Evolutionary conservation across 169 alveolate genomes (phyloP).

Genomic region (Cryptosporidium sp.): DNA sequence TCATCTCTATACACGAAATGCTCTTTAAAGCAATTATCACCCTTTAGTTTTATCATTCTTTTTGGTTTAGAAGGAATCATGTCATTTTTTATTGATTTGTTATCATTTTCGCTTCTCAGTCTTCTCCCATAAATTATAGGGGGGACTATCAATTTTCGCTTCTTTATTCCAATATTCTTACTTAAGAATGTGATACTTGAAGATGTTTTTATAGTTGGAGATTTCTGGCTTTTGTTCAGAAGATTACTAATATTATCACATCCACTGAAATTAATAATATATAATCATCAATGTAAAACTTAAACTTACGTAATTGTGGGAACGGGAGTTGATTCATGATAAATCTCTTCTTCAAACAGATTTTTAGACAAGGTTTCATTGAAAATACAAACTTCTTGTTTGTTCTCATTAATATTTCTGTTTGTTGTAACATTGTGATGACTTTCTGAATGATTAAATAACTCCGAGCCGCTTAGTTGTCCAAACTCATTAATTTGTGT

Average conservation of each 20-base stretch:
- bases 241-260: background rate
- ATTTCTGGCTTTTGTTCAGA: constrained; percentile 16
- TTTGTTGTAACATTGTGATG: background rate
- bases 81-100: background rate
- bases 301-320: constrained; percentile 58
- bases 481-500: constrained; percentile 1
- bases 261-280: background rate
- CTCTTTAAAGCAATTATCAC: constrained; percentile 15
- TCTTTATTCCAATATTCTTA: constrained; percentile 39
- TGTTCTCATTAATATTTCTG: background rate
- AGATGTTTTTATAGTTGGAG: constrained; percentile 41
- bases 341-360: background rate
- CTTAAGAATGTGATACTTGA: constrained; percentile 59
- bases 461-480: background rate
- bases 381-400: constrained; percentile 32
- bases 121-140: constrained; percentile 35
- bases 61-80: background rate
- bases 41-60: constrained; percentile 51
- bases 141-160: constrained; percentile 63
- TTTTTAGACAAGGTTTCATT: constrained; percentile 14
- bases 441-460: background rate
- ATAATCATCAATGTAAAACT: background rate
- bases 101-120: background rate
- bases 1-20: constrained; percentile 49
- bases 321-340: background rate